phyloP scores from a whole-genome alignment of 2,329 filamentous ascomycete genomes.

The Colletotrichum coccodes region DNA sequence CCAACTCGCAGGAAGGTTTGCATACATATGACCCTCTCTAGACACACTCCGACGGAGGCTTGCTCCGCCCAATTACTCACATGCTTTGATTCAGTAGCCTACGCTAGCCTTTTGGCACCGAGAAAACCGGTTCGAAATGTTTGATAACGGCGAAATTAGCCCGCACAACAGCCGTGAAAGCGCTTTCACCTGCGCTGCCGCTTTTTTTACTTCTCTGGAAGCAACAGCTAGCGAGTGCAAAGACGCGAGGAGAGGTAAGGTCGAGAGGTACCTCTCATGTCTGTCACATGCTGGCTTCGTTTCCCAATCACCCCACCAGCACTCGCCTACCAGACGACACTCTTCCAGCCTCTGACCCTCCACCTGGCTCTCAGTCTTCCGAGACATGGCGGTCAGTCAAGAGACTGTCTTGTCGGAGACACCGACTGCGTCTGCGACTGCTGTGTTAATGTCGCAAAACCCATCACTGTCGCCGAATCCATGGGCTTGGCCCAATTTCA shows the following conservation, averaged over 20 bases:
- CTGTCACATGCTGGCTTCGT: constrained; percentile 16
- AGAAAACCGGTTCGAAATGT: not conserved
- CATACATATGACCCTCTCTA: not conserved
- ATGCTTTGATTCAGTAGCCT: not conserved
- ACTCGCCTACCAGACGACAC: not conserved
- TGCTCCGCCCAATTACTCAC: not conserved
- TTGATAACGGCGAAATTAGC: constrained; percentile 10
- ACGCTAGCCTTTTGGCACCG: not conserved
- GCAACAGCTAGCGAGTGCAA: not conserved
- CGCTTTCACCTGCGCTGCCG: not conserved
- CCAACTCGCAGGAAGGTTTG: not conserved
- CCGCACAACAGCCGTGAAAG: not conserved
- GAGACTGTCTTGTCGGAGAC: constrained; percentile 10
- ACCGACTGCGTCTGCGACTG: constrained; percentile 16
- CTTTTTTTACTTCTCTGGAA: not conserved
- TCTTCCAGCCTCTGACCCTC: constrained; percentile 5
- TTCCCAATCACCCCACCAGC: not conserved
- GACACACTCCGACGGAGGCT: not conserved
- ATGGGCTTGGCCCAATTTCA: constrained; percentile 8
- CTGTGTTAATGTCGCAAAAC: not conserved
- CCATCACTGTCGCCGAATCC: not conserved
- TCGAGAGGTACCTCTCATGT: not conserved
- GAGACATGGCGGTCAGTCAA: constrained; percentile 30
- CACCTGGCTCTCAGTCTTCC: constrained; percentile 14
- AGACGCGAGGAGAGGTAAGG: not conserved